phyloP scores from a whole-genome alignment of 2,329 filamentous ascomycete species.

The Tolypocladium guangdongense region DNA sequence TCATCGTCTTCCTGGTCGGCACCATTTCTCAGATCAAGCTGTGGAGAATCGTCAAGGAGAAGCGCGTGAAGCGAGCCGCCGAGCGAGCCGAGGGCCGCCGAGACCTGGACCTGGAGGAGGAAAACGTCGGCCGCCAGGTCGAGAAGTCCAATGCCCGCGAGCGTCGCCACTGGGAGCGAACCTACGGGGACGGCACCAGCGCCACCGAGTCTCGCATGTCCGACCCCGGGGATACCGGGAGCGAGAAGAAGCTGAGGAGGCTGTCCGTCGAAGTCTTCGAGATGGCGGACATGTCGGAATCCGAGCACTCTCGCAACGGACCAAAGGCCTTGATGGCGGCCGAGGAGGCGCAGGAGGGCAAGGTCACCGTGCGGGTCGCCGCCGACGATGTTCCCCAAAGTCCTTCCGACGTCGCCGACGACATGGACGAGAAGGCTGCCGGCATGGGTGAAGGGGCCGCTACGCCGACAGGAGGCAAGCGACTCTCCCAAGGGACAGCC shows the following conservation, averaged over 20 bases:
- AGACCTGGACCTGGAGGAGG: slow-evolving; percentile 53
- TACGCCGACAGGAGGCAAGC: slow-evolving; percentile 5
- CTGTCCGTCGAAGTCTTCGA: slow-evolving; percentile 40
- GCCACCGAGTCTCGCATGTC: slow-evolving; percentile 34
- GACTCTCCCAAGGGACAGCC: slow-evolving; percentile 11
- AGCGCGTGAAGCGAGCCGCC: slow-evolving; percentile 40
- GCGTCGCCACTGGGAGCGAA: slow-evolving; percentile 61
- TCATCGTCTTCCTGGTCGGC: slow-evolving; percentile 65
- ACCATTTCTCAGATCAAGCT: slow-evolving; percentile 76
- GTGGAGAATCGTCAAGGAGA: slow-evolving; percentile 68
- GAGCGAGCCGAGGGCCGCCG: slow-evolving; percentile 38
- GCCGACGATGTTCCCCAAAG: slow-evolving; percentile 32
- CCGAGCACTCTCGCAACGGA: slow-evolving; percentile 16
- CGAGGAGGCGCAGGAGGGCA: slow-evolving; percentile 29
- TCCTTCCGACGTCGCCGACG: slow-evolving; percentile 10
- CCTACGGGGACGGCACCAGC: slow-evolving; percentile 54
- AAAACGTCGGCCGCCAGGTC: slow-evolving; percentile 55
- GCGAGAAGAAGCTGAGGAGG: slow-evolving; percentile 30
- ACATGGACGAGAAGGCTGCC: slow-evolving; percentile 18
- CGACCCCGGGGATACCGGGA: slow-evolving; percentile 36
- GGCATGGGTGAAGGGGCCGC: slow-evolving; percentile 17
- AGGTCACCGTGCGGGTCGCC: slow-evolving; percentile 42
- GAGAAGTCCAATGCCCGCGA: slow-evolving; percentile 53
- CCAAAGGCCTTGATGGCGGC: slow-evolving; percentile 29
- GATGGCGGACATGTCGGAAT: slow-evolving; percentile 36